Evolutionary conservation across 306 rosid species (phyloP).

Genomic region (Cucurbita ficifolia): DNA sequence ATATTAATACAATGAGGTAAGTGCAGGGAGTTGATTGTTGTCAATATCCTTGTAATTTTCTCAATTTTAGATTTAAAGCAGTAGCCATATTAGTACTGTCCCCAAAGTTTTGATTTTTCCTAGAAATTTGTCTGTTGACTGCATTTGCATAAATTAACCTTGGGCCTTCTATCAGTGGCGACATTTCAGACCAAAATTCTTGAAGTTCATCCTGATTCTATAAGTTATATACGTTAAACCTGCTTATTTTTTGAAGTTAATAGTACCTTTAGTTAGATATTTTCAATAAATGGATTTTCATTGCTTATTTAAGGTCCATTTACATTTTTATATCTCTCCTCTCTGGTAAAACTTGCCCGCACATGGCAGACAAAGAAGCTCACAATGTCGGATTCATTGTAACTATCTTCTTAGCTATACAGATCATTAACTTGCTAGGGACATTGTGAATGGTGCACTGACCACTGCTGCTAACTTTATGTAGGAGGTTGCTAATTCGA

Average conservation of each 20-base stretch:
- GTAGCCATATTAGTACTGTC: not conserved
- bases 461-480: conserved; percentile 1
- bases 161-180: not conserved
- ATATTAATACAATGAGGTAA: not conserved
- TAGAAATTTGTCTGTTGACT: not conserved
- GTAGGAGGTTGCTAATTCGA: conserved; percentile 42
- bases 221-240: not conserved
- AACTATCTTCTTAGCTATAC: not conserved
- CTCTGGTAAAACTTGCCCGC: not conserved
- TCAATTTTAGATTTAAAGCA: not conserved
- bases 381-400: not conserved
- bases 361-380: not conserved
- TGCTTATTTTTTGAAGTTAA: not conserved
- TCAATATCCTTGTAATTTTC: not conserved
- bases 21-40: not conserved
- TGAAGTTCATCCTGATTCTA: not conserved
- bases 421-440: not conserved
- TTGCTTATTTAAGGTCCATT: not conserved
- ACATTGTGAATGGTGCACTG: not conserved
- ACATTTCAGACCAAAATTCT: not conserved
- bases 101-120: not conserved
- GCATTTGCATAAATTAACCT: not conserved
- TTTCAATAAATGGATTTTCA: not conserved
- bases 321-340: not conserved
- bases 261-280: not conserved